phyloP scores from a whole-genome alignment of 2,329 filamentous ascomycete species.

The Ophiostoma quercus region DNA sequence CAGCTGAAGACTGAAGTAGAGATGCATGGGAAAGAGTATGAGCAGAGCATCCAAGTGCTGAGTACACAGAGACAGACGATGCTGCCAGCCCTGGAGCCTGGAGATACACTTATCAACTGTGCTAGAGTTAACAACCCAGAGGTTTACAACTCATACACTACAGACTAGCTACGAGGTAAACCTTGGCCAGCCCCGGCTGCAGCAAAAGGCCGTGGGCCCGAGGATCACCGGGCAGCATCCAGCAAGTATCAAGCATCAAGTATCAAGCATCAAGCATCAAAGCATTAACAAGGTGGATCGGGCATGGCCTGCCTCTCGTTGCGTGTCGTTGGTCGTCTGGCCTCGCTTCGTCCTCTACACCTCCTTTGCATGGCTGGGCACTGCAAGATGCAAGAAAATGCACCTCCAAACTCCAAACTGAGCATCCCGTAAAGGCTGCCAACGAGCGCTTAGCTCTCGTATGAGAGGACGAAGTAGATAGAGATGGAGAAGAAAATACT shows the following conservation, averaged over 20 bases:
- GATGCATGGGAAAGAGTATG: too few relatives aligned
- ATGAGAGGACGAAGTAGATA: not conserved
- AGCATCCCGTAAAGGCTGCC: not conserved
- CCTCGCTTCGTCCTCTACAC: not conserved
- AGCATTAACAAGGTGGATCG: not conserved
- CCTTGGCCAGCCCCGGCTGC: not conserved
- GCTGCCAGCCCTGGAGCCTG: not conserved
- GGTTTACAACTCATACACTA: not conserved
- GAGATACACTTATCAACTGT: not conserved
- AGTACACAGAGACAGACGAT: not conserved
- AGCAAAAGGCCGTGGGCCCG: not conserved
- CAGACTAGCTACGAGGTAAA: too few relatives aligned
- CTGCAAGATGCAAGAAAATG: not conserved
- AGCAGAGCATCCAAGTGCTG: too few relatives aligned
- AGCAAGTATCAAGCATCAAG: not conserved
- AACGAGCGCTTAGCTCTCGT: slow-evolving; percentile 2
- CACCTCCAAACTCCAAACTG: not conserved
- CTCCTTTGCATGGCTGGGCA: not conserved
- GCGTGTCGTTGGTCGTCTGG: not conserved
- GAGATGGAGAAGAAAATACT: not conserved
- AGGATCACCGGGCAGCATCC: not conserved
- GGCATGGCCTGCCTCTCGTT: not conserved
- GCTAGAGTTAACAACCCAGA: not conserved
- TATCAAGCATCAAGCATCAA: too few relatives aligned
- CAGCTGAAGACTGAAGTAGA: not conserved